Base-by-base conservation (phyloP, 1,284 basidiomycete genomes). In the Clitocybe nebularis region DNA sequence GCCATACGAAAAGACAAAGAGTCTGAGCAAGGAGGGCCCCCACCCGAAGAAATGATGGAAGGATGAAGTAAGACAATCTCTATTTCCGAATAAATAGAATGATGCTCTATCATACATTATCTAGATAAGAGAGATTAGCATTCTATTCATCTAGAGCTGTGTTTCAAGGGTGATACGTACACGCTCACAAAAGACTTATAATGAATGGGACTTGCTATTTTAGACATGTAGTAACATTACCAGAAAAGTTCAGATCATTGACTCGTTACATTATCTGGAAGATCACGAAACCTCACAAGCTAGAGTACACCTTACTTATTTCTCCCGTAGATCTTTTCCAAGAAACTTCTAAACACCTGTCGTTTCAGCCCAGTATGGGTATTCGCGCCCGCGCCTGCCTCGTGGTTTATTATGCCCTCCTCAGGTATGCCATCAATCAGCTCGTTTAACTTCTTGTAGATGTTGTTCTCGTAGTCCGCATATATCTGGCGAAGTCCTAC, bases 251-350 rank as follows among this genome's bases (percentile, higher is more conserved):
- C n/a, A n/a, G n/a, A n/a, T n/a, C n/a, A n/a, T n/a, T n/a, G n/a
- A n/a, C n/a, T n/a, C n/a, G n/a, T n/a, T n/a, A n/a, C n/a, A n/a
- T n/a, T n/a, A n/a, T n/a, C n/a, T n/a, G n/a, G n/a, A n/a, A n/a
- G n/a, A n/a, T n/a, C n/a, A n/a, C n/a, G n/a, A n/a, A n/a, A n/a
- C n/a, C n/a, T n/a, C n/a, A n/a, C n/a, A n/a, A n/a, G n/a, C n/a
- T n/a, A n/a, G n/a, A n/a, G 26, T 29, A 10, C 14, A 13, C 2
- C 43, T 52, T 76, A 93, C 75, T 91, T 92, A 58, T 75, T 78
- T 55, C 89, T 72, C 74, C 88, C 88, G 71, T 94, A 93, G 39
- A 95, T 93, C 75, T 95, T 96, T 34, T 77, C 74, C 59, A 97
- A 70, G 74, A 96, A 96, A 56, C 76, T 80, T 56, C 70, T 75